Evolutionary conservation across 148 eudicot genomes (phyloP), one percentile per base, ranked within the genome.

Genomic region (Simmondsia chinensis): DNA sequence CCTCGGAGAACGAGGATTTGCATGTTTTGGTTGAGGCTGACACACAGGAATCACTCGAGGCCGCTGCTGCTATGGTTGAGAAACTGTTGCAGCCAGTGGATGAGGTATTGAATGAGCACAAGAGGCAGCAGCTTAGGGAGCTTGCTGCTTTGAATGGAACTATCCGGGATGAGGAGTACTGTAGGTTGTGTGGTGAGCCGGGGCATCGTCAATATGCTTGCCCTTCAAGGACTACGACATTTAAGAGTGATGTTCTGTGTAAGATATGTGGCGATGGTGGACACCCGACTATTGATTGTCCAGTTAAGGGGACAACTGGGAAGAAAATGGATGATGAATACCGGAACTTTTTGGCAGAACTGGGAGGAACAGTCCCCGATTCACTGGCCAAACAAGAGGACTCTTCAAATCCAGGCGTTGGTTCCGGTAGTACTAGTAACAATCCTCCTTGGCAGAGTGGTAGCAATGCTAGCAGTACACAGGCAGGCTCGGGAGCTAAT

Each of bases 291-390:
- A 82, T 74, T 32, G 94, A 83, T 68, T 87, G 96, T 61, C 96
- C 96, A 0, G 82, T 82, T 20, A 87, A 87, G 68, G 83, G 79
- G 31, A 76, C 93, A 0, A 56, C 82, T 9, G 93, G 94, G 22
- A 87, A 79, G 84, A 87, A 87, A 43, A 87, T 87, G 94, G 94
- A 87, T 48, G 94, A 79, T 53, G 96, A 82, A 53, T 87, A 87
- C 52, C 72, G 70, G 30, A 87, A 76, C 61, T 87, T 87, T 46
- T 72, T 82, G 62, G 94, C 94, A 1, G 96, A 87, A 64, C 59
- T 87, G 33, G 96, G 94, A 5, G 96, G 93, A 16, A 69, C 87
- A 0, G 81, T 69, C 16, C 82, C 94, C 2, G 96, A 87, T 23
- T 71, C 75, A 16, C 14, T 56, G 46, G 64, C 44, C 21, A 83